A percentile compares a stretch with the other conserved stretches of the same genome.
Conservation (phyloP, 345 rosid genomes). For the Eutrema japonicum region DNA sequence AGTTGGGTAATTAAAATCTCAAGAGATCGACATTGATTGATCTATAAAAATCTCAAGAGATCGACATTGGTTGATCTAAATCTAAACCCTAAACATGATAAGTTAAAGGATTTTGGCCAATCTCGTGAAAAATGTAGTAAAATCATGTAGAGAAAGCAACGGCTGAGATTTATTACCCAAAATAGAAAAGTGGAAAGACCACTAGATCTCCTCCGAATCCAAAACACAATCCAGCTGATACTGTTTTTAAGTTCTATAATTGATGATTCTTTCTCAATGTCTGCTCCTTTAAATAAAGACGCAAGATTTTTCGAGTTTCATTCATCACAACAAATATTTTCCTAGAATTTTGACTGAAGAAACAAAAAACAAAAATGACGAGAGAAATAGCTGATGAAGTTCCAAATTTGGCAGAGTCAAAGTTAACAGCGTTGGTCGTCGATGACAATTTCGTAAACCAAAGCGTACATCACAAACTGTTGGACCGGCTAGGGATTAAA, state of each 20-base stretch:
- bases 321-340: background rate
- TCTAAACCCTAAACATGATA: slow-evolving; percentile 19
- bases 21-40: slow-evolving; percentile 12
- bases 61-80: slow-evolving; percentile 24
- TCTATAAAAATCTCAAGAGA: slow-evolving; percentile 25
- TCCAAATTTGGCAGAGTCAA: slow-evolving; percentile 35
- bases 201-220: slow-evolving; percentile 36
- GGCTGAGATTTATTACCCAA: slow-evolving; percentile 28
- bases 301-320: slow-evolving; percentile 12
- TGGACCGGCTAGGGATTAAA: slow-evolving; percentile 59
- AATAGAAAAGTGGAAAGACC: slow-evolving; percentile 11
- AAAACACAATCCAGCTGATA: slow-evolving; percentile 34
- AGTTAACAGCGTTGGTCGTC: slow-evolving; percentile 64
- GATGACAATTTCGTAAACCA: slow-evolving; percentile 60
- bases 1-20: slow-evolving; percentile 22
- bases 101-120: slow-evolving; percentile 25
- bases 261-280: slow-evolving; percentile 23
- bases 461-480: slow-evolving; percentile 55
- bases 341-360: background rate
- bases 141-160: slow-evolving; percentile 22
- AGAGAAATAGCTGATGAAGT: background rate
- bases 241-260: slow-evolving; percentile 21
- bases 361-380: background rate
- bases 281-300: slow-evolving; percentile 14
- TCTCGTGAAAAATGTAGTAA: slow-evolving; percentile 6